Conservation (phyloP, 768 basidiomycete genomes). For the Lenzites betulinus region DNA sequence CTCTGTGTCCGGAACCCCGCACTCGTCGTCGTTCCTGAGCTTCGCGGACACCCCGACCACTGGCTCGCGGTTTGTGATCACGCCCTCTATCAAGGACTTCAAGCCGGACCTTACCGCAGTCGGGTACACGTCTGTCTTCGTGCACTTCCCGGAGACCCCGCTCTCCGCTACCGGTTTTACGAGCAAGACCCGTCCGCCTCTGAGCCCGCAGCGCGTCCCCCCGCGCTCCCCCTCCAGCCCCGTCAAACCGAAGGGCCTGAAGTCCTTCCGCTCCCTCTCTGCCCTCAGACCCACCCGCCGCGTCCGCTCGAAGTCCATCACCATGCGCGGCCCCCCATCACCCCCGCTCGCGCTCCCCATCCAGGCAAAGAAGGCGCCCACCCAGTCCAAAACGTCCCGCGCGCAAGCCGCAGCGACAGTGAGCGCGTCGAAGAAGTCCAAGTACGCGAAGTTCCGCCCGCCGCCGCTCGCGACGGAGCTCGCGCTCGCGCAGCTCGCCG, state of each 20-base stretch:
- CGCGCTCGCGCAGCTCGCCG: constrained; percentile 67
- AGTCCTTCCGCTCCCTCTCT: constrained; percentile 55
- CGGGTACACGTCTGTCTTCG: constrained; percentile 68
- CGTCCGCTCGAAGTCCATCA: constrained; percentile 41
- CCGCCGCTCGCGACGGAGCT: constrained; percentile 66
- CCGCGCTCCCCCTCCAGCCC: constrained; percentile 24
- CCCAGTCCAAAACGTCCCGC: constrained; percentile 19
- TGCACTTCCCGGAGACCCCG: constrained; percentile 58
- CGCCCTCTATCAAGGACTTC: constrained; percentile 50
- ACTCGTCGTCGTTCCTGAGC: constrained; percentile 52
- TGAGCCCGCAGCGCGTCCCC: constrained; percentile 7
- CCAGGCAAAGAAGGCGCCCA: constrained; percentile 10
- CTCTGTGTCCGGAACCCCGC: constrained; percentile 41
- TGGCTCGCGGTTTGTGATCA: constrained; percentile 30
- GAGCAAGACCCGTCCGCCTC: constrained; percentile 24
- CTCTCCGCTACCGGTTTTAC: constrained; percentile 24
- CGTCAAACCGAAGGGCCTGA: constrained; percentile 35
- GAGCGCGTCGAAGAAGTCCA: constrained; percentile 50
- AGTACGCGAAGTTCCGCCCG: constrained; percentile 46
- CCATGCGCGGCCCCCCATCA: constrained; percentile 31
- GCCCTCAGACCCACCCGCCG: constrained; percentile 39
- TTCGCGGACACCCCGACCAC: constrained; percentile 44
- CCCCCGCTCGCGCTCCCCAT: constrained; percentile 6
- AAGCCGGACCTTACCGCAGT: constrained; percentile 56
- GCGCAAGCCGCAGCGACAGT: constrained; percentile 32